Evolutionary conservation across 2,329 filamentous ascomycete genomes (phyloP), one percentile per base, ranked within the genome.

Genomic region (Aureobasidium sp.): DNA sequence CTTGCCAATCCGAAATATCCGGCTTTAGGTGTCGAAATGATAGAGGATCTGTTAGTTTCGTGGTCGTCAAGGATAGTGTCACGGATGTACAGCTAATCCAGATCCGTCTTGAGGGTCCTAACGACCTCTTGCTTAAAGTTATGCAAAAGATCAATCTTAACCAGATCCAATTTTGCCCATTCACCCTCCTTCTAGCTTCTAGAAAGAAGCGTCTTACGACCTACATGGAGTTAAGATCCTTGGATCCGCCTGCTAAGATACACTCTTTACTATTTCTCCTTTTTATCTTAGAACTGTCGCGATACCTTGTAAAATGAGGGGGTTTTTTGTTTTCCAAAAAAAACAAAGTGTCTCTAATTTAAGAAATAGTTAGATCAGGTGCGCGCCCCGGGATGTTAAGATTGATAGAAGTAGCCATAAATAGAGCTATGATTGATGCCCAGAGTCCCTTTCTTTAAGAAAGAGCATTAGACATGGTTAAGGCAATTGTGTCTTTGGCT

Each of bases 191-290:
- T 56, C 79, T 77, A 83, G 0, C 67, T 74, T 2, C 73, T 75
- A 0, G 74, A 69, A 7, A 79, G 63, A 0, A 79, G 71, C 0
- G 74, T 72, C 60, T 82, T 78, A 8, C 79, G 68, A 1, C 78
- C 78, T 77, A 80, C 78, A 0, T 76, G 16, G 74, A 58, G 74
- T 78, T 16, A 66, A 64, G 29, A 61, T 57, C 56, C 64, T 76
- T n/a, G 64, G 64, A 0, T 71, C 68, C 0, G 71, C 74, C 16
- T 67, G 68, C 2, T 77, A 66, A 0, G 73, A 75, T 0, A 72
- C 66, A 74, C 66, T 0, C 69, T 73, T 77, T 77, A 80, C 79
- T 78, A 81, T 29, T 74, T 71, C 0, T 74, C 75, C 0, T 59
- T 27, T 0, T 57, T 57, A 54, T 81, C 79, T 42, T 78, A 72